phyloP scores from a whole-genome alignment of 75 land plant genomes.

The Pseudotsuga menziesii region DNA sequence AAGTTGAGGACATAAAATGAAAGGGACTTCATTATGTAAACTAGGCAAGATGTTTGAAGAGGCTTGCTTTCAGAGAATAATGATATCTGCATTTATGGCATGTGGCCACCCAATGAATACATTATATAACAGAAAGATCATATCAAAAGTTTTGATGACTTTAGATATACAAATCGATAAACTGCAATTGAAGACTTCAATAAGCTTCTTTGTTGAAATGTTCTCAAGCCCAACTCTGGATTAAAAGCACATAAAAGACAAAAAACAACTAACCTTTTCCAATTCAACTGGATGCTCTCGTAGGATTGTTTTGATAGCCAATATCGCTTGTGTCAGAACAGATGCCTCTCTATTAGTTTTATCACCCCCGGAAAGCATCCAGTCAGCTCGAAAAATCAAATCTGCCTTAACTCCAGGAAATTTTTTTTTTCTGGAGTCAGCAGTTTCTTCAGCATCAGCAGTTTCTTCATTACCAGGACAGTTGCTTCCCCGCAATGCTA shows the following conservation, averaged over 20 bases:
- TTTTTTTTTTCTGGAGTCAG: constrained; percentile 1
- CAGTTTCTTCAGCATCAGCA: neutral
- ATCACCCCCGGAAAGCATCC: neutral
- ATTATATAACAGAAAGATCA: neutral
- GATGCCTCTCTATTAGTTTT: constrained; percentile 37
- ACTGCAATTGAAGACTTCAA: neutral
- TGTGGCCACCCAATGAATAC: neutral
- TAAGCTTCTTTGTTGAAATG: neutral
- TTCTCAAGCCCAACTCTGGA: neutral
- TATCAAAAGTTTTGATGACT: neutral
- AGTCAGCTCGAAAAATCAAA: neutral
- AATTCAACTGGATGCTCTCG: constrained; percentile 50
- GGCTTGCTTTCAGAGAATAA: neutral
- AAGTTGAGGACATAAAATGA: neutral
- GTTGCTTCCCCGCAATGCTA: neutral
- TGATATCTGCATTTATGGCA: neutral
- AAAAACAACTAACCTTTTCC: constrained; percentile 43
- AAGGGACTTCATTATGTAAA: neutral
- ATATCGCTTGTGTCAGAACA: constrained; percentile 80
- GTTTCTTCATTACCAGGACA: constrained; percentile 4
- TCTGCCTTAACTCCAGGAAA: constrained; percentile 10
- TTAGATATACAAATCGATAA: neutral
- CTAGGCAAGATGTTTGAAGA: neutral
- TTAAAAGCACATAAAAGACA: neutral
- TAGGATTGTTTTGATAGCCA: constrained; percentile 73